Conservation (phyloP, 2,329 filamentous ascomycete species). For the Alternaria hordeiaustralica region DNA sequence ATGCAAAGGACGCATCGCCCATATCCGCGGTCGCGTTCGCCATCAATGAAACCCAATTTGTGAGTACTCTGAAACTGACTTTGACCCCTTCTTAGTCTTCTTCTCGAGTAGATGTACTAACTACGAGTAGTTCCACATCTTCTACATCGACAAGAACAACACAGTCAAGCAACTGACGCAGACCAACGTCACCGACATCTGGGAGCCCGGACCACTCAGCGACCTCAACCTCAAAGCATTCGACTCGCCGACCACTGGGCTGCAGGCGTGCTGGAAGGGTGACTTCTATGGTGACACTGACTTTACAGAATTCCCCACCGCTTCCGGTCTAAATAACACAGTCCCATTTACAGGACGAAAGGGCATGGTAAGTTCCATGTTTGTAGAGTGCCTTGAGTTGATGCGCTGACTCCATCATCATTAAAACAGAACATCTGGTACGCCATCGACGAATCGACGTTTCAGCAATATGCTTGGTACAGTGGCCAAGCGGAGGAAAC, state of each 20-base stretch:
- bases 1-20: constrained; percentile 53
- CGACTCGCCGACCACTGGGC: constrained; percentile 87
- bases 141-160: constrained; percentile 52
- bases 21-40: constrained; percentile 54
- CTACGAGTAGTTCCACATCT: constrained; percentile 45
- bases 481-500: constrained; percentile 40
- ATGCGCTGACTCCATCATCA: neutral
- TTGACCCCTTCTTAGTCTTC: neutral
- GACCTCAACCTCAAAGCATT: constrained; percentile 86
- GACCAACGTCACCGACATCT: constrained; percentile 49
- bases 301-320: constrained; percentile 47
- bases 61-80: constrained; percentile 21
- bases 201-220: constrained; percentile 52
- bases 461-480: constrained; percentile 52
- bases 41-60: constrained; percentile 47
- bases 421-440: constrained; percentile 50
- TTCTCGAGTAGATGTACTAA: neutral
- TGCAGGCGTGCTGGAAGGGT: constrained; percentile 82
- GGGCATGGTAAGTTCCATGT: constrained; percentile 41
- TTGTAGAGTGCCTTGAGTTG: neutral
- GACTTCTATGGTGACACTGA: constrained; percentile 58
- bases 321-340: constrained; percentile 31
- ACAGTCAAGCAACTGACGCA: constrained; percentile 49
- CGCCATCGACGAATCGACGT: constrained; percentile 48
- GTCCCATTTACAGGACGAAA: constrained; percentile 34